Evolutionary conservation across 805 yeast species (phyloP), one percentile per base, ranked within the genome.

Genomic region (Starmerella asiatica): DNA sequence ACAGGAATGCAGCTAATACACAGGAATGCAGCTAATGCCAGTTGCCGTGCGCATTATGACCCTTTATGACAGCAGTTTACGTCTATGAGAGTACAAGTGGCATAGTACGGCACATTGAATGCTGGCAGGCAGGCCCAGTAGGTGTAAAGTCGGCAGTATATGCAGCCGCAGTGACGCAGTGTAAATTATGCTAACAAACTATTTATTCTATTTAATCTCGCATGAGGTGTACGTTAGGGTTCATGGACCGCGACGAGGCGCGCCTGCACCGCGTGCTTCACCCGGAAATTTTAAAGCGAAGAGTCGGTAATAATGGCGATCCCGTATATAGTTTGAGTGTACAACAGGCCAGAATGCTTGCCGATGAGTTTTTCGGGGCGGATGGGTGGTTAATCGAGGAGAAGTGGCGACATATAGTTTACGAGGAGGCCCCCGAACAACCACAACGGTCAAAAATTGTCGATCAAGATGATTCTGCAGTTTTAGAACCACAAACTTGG

Each of bases 341-440:
- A 26, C 36, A 34, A 17, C 37, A 21, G 20, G 43, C 46, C 28
- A 23, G 32, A 9, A 29, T 36, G 34, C 37, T 47, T 9, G 50
- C 50, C 1, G 37, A 40, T 34, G 42, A 42, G 21, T 21, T 45
- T 2, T 45, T 47, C 18, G 50, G 50, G 19, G 7, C 16, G 16
- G 45, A 19, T 15, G 35, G 40, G n/a, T 47, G 50, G 50, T 21
- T 18, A 3, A 5, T 29, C 3, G 39, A 36, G 29, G 39, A 37
- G 17, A 21, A 26, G 21, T 31, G 28, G 26, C 15, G 23, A 6
- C 4, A 17, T 15, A 14, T 27, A 23, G 32, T 38, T 14, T 26
- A 12, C 19, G 44, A 24, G 16, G 27, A 21, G n/a, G n/a, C n/a
- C n/a, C n/a, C n/a, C n/a, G n/a, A n/a, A n/a, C n/a, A n/a, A n/a